Evolutionary conservation across 2,329 filamentous ascomycete genomes (phyloP).

Genomic region (Fusarium poae): DNA sequence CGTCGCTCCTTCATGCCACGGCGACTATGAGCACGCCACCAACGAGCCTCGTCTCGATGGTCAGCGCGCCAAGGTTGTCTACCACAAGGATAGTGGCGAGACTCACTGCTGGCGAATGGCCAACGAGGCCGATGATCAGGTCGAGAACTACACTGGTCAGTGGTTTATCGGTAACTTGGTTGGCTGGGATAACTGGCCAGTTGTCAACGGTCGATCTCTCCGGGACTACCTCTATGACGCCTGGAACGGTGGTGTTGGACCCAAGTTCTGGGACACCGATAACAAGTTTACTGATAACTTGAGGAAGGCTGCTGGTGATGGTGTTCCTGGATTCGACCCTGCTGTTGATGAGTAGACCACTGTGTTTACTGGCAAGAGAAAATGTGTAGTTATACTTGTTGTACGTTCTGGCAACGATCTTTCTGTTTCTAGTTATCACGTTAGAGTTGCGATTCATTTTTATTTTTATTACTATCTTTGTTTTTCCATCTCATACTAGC

Average conservation of each 20-base stretch:
- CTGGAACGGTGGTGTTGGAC: slow-evolving; percentile 22
- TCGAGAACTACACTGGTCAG: slow-evolving; percentile 53
- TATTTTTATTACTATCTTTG: background rate
- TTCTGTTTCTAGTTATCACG: background rate
- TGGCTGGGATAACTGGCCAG: slow-evolving; percentile 41
- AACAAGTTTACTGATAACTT: slow-evolving; percentile 22
- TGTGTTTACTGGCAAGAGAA: too few relatives aligned
- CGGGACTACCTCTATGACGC: slow-evolving; percentile 23
- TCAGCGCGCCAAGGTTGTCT: slow-evolving; percentile 54
- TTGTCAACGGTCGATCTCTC: slow-evolving; percentile 31
- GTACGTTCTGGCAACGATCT: background rate
- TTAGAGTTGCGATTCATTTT: background rate
- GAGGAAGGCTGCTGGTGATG: slow-evolving; percentile 23
- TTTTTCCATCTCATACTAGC: background rate
- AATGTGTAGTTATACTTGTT: background rate
- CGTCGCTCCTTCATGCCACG: slow-evolving; percentile 26
- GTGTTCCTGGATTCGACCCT: slow-evolving; percentile 26
- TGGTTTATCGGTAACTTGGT: slow-evolving; percentile 52
- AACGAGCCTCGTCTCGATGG: slow-evolving; percentile 20
- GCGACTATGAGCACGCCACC: slow-evolving; percentile 18
- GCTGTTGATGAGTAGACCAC: slow-evolving; percentile 7
- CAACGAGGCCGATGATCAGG: slow-evolving; percentile 37
- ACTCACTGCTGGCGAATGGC: slow-evolving; percentile 56
- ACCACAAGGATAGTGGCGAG: slow-evolving; percentile 54
- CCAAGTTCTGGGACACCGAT: slow-evolving; percentile 26